Evolutionary conservation across 2,329 filamentous ascomycete genomes (phyloP), one percentile per base, ranked within the genome.

Genomic region (Aspergillus japonicus): DNA sequence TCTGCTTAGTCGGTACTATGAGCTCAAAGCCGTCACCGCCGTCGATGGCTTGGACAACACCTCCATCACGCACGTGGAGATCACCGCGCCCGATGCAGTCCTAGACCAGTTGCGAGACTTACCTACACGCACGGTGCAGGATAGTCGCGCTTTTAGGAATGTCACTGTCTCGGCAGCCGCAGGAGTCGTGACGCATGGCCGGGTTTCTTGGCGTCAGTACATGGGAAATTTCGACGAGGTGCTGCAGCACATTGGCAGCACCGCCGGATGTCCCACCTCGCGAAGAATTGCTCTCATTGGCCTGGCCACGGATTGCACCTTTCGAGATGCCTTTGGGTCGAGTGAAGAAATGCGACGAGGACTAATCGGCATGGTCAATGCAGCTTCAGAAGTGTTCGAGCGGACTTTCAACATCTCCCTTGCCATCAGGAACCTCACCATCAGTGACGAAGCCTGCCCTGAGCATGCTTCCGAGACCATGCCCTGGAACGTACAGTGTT

Each of bases 391-490:
- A 58, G 79, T 96, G 4, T 97, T 93, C 71, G 94, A 98, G 74
- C 86, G 82, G 68, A 90, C 89, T 7, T 97, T 97, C 80, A 96
- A 96, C 76, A 93, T 98, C 70, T 92, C 92, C 0, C 85, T 98
- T 21, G 92, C 90, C 42, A 86, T 98, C 58, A 86, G 88, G 67
- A 96, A 96, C 70, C 76, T 98, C 53, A 89, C 91, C 39, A 86
- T 96, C 63, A 89, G 85, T 60, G 86, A 91, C 49, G 75, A 83
- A 4, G 80, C 80, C 31, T 98, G 94, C 70, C 92, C 92, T 0
- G 84, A 84, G 2, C 84, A 86, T 1, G 78, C 88, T 11, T 82
- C 87, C 7, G 71, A 84, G 1, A 82, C 86, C 47, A 57, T 52
- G 7, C 54, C 61, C 2, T 70, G 68, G 68, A 70, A 70, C n/a